phyloP scores from a whole-genome alignment of 1,284 basidiomycete genomes.

The Marasmius sp. region DNA sequence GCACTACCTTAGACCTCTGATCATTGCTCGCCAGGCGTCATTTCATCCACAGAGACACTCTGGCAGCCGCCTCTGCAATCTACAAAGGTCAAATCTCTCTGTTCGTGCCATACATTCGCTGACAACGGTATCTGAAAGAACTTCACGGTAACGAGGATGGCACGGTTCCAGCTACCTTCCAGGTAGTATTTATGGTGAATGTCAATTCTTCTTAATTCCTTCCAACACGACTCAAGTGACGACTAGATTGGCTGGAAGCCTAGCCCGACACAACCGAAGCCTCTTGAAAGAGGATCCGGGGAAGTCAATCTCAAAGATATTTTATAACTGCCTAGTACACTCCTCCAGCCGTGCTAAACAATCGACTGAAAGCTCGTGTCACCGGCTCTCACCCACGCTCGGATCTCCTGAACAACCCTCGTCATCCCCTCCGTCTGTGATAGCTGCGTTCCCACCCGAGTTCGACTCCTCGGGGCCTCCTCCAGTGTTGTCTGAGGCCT shows the following conservation, averaged over 20 bases:
- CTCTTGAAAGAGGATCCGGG: conserved; percentile 84
- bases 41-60: conserved; percentile 81
- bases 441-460: too few species aligned
- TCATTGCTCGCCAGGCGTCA: conserved; percentile 47
- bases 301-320: conserved; percentile 82
- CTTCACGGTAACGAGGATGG: conserved; percentile 85
- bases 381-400: not conserved
- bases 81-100: conserved; percentile 69
- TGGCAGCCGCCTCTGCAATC: conserved; percentile 89
- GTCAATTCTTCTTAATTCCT: not conserved
- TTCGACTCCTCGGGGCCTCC: too few species aligned
- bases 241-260: conserved; percentile 98
- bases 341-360: not conserved
- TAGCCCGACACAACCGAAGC: conserved; percentile 79
- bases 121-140: conserved; percentile 44
- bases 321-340: conserved; percentile 38
- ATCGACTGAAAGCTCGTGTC: not conserved
- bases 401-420: too few species aligned
- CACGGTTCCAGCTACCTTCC: conserved; percentile 91
- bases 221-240: conserved; percentile 10
- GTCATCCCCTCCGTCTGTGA: too few species aligned
- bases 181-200: conserved; percentile 89
- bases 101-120: not conserved
- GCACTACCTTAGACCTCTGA: not conserved
- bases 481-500: conserved; percentile 6